Evolutionary conservation across 441 rosid genomes (phyloP).

Genomic region (Gossypium laxum): DNA sequence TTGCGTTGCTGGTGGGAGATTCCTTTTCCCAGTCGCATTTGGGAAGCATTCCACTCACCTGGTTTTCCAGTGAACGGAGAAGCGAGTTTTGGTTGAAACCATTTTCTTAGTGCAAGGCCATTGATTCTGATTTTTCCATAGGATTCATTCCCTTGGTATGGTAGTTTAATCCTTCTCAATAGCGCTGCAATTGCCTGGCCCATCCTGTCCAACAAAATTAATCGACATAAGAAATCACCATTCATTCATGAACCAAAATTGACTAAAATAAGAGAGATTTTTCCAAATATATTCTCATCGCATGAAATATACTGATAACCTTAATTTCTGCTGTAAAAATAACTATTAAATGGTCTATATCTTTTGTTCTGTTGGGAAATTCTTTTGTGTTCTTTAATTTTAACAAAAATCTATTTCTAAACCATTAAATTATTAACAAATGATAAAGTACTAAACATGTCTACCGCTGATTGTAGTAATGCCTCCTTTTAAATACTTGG

Average conservation of each 20-base stretch:
- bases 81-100: conserved; percentile 72
- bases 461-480: background rate
- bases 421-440: background rate
- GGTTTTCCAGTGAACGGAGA: conserved; percentile 57
- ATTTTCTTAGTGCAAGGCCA: conserved; percentile 60
- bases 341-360: background rate
- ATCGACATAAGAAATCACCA: background rate
- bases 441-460: background rate
- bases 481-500: background rate
- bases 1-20: conserved; percentile 60
- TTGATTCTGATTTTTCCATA: conserved; percentile 54
- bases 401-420: background rate
- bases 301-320: background rate
- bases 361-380: background rate
- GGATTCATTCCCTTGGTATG: conserved; percentile 67
- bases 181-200: conserved; percentile 59
- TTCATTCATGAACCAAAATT: background rate
- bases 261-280: background rate
- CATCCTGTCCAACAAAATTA: conserved; percentile 34
- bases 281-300: background rate
- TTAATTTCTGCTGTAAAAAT: background rate
- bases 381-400: background rate
- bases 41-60: conserved; percentile 39
- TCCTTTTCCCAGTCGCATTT: conserved; percentile 44
- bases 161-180: conserved; percentile 57